These are phyloP conservation scores for Juglanconis juglandina DNA, from an alignment of 2,329 filamentous ascomycete genomes.

Conservation along the genomic window DNA sequence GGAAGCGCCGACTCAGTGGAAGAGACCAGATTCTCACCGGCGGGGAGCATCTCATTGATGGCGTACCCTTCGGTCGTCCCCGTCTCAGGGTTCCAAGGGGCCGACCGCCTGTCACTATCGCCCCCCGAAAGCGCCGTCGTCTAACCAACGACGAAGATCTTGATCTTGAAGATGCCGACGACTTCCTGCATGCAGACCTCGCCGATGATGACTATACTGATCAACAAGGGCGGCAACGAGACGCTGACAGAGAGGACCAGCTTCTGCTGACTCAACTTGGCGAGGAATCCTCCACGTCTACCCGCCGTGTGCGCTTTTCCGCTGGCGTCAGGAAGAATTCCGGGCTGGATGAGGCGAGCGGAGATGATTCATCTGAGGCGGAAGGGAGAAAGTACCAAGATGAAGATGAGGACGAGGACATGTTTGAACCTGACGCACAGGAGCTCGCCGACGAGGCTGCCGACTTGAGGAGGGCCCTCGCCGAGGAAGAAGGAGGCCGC, in stretches of 20 bases:
- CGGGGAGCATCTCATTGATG: conserved; percentile 80
- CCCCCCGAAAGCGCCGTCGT: conserved; percentile 67
- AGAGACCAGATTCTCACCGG: conserved; percentile 76
- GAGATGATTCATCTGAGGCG: not conserved
- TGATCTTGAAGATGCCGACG: conserved; percentile 39
- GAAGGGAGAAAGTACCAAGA: conserved; percentile 26
- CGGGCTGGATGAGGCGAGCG: conserved; percentile 14
- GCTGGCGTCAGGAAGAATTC: not conserved
- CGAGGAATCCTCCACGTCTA: not conserved
- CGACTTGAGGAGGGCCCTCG: conserved; percentile 5
- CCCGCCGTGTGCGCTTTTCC: conserved; percentile 15
- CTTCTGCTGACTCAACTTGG: conserved; percentile 14
- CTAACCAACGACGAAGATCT: conserved; percentile 39
- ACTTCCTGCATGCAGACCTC: conserved; percentile 33
- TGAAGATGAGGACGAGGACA: conserved; percentile 20
- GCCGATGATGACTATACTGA: conserved; percentile 26
- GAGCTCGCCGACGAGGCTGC: conserved; percentile 36
- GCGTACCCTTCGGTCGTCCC: conserved; percentile 76
- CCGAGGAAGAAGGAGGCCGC: conserved; percentile 23
- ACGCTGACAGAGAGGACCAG: conserved; percentile 21
- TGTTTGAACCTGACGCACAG: conserved; percentile 16
- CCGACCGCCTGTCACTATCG: conserved; percentile 67
- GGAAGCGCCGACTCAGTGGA: conserved; percentile 68
- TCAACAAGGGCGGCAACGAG: conserved; percentile 18
- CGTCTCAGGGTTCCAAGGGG: conserved; percentile 57